Conservation (phyloP, 495 filamentous ascomycete genomes). For the Hyaloscypha finlandica region DNA sequence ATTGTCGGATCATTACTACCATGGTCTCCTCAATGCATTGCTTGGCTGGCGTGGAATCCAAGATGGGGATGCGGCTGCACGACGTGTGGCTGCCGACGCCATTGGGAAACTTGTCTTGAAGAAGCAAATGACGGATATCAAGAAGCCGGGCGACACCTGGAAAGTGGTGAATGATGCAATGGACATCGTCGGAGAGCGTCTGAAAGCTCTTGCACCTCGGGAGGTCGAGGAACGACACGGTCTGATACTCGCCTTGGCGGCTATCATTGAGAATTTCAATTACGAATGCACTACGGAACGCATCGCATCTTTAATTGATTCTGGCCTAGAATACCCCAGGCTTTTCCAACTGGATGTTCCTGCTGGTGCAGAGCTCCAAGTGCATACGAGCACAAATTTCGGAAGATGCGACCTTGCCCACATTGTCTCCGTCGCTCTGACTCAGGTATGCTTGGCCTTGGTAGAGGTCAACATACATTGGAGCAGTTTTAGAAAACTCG, state of each 20-base stretch:
- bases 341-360: no score
- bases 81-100: conserved; percentile 69
- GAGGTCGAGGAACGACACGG: conserved; percentile 72
- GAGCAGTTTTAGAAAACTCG: conserved; percentile 57
- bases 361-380: no score
- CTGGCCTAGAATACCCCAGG: not conserved
- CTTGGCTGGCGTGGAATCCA: conserved; percentile 88
- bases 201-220: conserved; percentile 31
- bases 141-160: not conserved
- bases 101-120: conserved; percentile 55
- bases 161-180: not conserved
- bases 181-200: not conserved
- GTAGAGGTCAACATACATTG: conserved; percentile 26
- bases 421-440: conserved; percentile 26
- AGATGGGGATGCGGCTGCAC: conserved; percentile 69
- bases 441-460: not conserved
- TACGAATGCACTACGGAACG: not conserved
- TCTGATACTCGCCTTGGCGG: conserved; percentile 61
- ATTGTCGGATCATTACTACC: conserved; percentile 68
- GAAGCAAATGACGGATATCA: not conserved
- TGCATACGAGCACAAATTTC: not conserved
- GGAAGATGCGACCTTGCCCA: not conserved
- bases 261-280: conserved; percentile 6
- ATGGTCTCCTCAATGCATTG: conserved; percentile 66
- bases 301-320: not conserved